Conservation (phyloP, 177 flowering plant genomes). For the Telopea speciosissima region DNA sequence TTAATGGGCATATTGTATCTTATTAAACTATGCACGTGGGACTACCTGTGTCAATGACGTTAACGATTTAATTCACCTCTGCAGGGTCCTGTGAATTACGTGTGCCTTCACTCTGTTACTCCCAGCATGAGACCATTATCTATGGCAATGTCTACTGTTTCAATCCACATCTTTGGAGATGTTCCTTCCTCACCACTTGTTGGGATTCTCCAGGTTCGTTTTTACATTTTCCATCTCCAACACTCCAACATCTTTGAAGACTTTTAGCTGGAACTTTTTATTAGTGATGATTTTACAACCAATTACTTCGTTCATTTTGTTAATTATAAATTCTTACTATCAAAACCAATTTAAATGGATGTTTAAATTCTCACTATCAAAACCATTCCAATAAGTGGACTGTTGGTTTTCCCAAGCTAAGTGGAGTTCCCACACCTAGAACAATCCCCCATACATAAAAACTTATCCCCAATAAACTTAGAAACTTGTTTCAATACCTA, state of each 20-base stretch:
- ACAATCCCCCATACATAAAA: too few relatives aligned
- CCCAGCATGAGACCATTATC: conserved; percentile 83
- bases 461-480: too few relatives aligned
- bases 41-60: background rate
- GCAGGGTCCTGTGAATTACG: conserved; percentile 86
- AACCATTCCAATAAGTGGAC: too few relatives aligned
- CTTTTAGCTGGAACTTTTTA: background rate
- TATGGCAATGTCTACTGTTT: conserved; percentile 80
- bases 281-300: background rate
- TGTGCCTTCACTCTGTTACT: conserved; percentile 76
- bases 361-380: too few relatives aligned
- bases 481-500: too few relatives aligned
- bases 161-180: conserved; percentile 86
- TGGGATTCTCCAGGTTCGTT: conserved; percentile 68
- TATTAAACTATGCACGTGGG: background rate
- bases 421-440: too few relatives aligned
- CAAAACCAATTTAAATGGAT: too few relatives aligned
- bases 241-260: background rate
- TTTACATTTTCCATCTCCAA: background rate
- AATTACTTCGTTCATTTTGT: background rate
- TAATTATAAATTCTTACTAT: too few relatives aligned
- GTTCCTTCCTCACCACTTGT: conserved; percentile 94
- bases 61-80: conserved; percentile 13
- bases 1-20: background rate
- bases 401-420: too few relatives aligned